Conservation (phyloP, 495 filamentous ascomycete genomes). For the Penicillium dipodomyicola region DNA sequence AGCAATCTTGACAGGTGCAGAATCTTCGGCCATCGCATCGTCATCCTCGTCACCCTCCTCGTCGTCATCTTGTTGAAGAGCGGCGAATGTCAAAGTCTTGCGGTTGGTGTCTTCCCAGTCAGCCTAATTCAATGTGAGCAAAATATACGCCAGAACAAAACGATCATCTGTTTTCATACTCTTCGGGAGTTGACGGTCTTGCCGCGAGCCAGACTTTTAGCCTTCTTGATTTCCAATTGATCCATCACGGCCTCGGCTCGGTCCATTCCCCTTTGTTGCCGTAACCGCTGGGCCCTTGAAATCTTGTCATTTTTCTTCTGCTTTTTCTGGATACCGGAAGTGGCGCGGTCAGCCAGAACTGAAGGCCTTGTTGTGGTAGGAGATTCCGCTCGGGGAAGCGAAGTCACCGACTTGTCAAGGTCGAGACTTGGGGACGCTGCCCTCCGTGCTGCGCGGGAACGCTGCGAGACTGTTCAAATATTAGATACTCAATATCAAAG, state of each 20-base stretch:
- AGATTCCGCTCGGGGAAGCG: conserved; percentile 54
- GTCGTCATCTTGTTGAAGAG: conserved; percentile 28
- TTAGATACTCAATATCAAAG: conserved; percentile 20
- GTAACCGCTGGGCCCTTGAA: conserved; percentile 61
- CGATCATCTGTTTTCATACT: conserved; percentile 26
- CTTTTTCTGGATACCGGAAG: conserved; percentile 66
- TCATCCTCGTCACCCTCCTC: conserved; percentile 29
- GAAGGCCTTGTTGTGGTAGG: conserved; percentile 53
- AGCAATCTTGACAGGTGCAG: conserved; percentile 18
- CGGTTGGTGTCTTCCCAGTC: conserved; percentile 46
- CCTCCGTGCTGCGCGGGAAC: conserved; percentile 72
- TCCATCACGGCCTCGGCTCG: conserved; percentile 69
- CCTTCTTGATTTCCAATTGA: conserved; percentile 65
- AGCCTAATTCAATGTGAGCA: conserved; percentile 32
- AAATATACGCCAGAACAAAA: conserved; percentile 6
- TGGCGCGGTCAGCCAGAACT: conserved; percentile 56
- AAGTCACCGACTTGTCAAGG: conserved; percentile 71
- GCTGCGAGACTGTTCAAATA: conserved; percentile 45
- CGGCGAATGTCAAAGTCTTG: conserved; percentile 32
- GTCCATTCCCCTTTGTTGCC: conserved; percentile 71
- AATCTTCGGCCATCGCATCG: conserved; percentile 36
- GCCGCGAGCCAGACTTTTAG: conserved; percentile 60
- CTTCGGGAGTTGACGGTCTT: conserved; percentile 53
- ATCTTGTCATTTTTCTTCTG: conserved; percentile 57
- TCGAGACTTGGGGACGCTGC: conserved; percentile 69